Base-by-base conservation (phyloP, 768 basidiomycete species). In the Podaxis sp. region DNA sequence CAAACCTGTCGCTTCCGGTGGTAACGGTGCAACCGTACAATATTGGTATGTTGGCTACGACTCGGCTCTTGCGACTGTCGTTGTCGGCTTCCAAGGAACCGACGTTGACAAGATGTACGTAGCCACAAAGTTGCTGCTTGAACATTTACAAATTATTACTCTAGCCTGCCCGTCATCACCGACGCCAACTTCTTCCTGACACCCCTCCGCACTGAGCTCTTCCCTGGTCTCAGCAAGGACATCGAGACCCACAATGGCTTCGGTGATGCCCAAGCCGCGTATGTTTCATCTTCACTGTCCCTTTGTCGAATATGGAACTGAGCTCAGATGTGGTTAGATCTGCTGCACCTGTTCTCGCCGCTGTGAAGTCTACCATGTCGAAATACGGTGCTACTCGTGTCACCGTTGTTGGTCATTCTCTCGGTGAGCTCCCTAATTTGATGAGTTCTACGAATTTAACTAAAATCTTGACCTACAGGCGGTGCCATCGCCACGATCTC, bases 41-140 rank as follows among this genome's bases (percentile, higher is more conserved):
- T 81, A 72, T 60, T 85, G 84, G 79, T 77, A 73, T 72, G 79
- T 81, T 24, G 78, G 80, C 1, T 75, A 74, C 58, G 77, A 80
- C 58, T 69, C 74, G 7, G 71, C 68, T 5, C 74, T 80, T 20
- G 64, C 73, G 66, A 75, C 72, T 0, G 72, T 78, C 28, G 72
- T 79, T 36, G 76, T 78, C 11, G 66, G 68, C 13, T 77, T 78
- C 44, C 75, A 79, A 63, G 73, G 70, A 55, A 72, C 72, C 11
- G 74, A 78, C 58, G 67, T 74, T 2, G 56, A 58, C 1, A 67
- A 77, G 66, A 72, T 80, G 78, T 78, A 49, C 50, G 69, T 65
- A 6, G n/a, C 30, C 13, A 10, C 44, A 20, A 26, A 24, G 26
- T 50, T 8, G 8, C 51, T 17, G 17, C 22, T 57, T 2, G 53